Base-by-base conservation (phyloP, 495 filamentous ascomycete species). In the Penicillium fimorum region DNA sequence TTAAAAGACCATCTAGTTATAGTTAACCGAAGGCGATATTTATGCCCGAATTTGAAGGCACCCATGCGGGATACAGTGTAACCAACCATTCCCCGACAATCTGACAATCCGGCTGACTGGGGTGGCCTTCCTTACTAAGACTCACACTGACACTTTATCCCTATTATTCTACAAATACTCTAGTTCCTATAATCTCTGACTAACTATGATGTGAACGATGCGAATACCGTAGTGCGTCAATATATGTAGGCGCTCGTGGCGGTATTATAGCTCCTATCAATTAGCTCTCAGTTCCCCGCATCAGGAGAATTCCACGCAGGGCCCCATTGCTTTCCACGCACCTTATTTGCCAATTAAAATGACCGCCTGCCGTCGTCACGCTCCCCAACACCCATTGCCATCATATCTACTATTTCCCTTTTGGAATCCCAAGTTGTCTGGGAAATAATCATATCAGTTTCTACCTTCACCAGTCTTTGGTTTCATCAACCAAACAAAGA, bases 331-430 rank as follows among this genome's bases (percentile, higher is more conserved):
- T 18, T 37, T 27, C 40, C 58, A 64, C 59, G 62, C 45, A 64
- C 55, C 52, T 50, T 17, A 12, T 20, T 47, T 12, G 25, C 62
- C 62, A 65, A 65, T 62, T 17, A 59, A 22, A 45, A 27, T 11
- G 24, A 17, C 37, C 18, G 27, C 25, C 41, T 27, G 25, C 50
- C 45, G 32, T 63, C 60, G 40, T 65, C 53, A 62, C 58, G 56
- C 59, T 53, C 48, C 27, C 37, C 53, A 53, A 52, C 59, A 38
- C 27, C 18, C 50, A 38, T 50, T 37, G 25, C 25, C 46, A 54
- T 43, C 55, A n/a, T 37, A 40, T 57, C 44, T 38, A 40, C 20
- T 54, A 17, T 38, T 13, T 20, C 44, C 15, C 8, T 18, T 38
- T 37, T 7, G 9, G 11, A 18, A 3, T 2, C 25, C 40, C 17